These are phyloP conservation scores for Paxillus rubicundulus DNA, from an alignment of 768 basidiomycete species.

Conservation along the genomic window DNA sequence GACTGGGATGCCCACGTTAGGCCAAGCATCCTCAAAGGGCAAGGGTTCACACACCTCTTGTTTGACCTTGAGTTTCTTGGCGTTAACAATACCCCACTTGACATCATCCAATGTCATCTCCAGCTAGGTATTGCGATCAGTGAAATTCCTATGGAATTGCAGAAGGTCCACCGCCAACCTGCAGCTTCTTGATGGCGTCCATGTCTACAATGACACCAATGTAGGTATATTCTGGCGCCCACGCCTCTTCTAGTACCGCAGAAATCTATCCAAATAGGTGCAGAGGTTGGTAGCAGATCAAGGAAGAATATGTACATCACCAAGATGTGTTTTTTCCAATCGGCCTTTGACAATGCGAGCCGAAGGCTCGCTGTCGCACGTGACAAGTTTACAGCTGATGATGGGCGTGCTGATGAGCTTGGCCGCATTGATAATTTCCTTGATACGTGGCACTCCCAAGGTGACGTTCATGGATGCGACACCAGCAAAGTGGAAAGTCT, in stretches of 20 bases:
- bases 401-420: slow-evolving; percentile 97
- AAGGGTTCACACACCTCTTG: slow-evolving; percentile 54
- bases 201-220: slow-evolving; percentile 90
- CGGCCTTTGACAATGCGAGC: slow-evolving; percentile 97
- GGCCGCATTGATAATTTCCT: slow-evolving; percentile 99
- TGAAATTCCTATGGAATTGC: neutral
- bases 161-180: slow-evolving; percentile 44
- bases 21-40: neutral
- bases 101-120: slow-evolving; percentile 92
- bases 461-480: slow-evolving; percentile 99
- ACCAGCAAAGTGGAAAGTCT: slow-evolving; percentile 99
- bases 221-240: slow-evolving; percentile 90
- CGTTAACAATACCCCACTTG: slow-evolving; percentile 83
- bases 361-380: slow-evolving; percentile 82
- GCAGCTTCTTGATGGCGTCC: slow-evolving; percentile 84
- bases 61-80: slow-evolving; percentile 91
- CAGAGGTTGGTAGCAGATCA: neutral
- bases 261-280: slow-evolving; percentile 60
- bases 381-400: slow-evolving; percentile 93
- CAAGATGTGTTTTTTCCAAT: slow-evolving; percentile 89
- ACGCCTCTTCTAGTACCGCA: slow-evolving; percentile 91
- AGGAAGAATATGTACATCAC: slow-evolving; percentile 62
- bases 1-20: slow-evolving; percentile 42
- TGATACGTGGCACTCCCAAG: slow-evolving; percentile 98
- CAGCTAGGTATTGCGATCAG: slow-evolving; percentile 47